Percentiles rank a stretch among this genome's conserved stretches.
phyloP scores from a whole-genome alignment of 805 yeast genomes.

The Komagataella pastoris region DNA sequence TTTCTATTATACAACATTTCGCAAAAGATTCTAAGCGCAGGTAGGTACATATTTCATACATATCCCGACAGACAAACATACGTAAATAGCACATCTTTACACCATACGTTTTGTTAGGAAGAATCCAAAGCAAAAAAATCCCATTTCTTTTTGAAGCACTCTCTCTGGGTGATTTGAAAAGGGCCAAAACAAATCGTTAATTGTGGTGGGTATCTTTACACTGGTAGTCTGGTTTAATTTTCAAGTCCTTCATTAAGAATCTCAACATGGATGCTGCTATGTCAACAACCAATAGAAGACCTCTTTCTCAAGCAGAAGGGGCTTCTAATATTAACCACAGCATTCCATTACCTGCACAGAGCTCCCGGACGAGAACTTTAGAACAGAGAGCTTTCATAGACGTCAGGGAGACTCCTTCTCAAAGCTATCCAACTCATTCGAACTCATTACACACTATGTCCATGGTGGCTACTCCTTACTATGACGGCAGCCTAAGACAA shows the following conservation, averaged over 20 bases:
- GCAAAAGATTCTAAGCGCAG: not conserved
- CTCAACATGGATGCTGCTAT: slow-evolving; percentile 21
- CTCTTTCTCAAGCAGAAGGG: not conserved
- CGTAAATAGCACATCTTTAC: not conserved
- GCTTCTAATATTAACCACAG: not conserved
- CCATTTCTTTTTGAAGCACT: not conserved
- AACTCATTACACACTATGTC: not conserved
- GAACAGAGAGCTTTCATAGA: not conserved
- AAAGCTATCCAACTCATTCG: not conserved
- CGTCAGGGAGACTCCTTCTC: not conserved
- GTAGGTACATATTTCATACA: not conserved
- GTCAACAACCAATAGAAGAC: slow-evolving; percentile 8
- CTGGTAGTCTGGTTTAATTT: not conserved
- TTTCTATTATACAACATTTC: not conserved
- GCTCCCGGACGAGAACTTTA: not conserved
- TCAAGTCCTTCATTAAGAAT: not conserved
- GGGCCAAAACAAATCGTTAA: not conserved
- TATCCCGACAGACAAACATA: not conserved
- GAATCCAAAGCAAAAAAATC: not conserved
- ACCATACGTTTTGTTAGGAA: not conserved
- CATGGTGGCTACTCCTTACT: not conserved
- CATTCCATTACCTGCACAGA: not conserved
- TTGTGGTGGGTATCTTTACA: not conserved
- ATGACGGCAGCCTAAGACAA: not conserved
- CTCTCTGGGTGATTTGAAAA: not conserved